A percentile compares a stretch with the other conserved stretches of the same genome.
Conservation (phyloP, 2,329 filamentous ascomycete species). For the Xylariaceae sp. region DNA sequence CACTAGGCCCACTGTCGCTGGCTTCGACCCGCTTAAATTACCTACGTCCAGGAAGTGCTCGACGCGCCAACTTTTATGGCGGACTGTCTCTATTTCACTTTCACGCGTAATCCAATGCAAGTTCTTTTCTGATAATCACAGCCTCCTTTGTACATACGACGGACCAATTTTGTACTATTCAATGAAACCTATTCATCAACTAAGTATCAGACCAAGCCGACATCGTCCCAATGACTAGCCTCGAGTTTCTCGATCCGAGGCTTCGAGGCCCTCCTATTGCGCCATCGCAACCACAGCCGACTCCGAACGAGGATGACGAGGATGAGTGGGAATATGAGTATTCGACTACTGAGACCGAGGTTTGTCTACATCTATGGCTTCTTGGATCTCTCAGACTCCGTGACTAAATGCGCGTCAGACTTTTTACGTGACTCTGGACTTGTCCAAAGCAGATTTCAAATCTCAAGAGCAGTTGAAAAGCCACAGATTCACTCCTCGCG, state of each 20-base stretch:
- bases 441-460: slow-evolving; percentile 56
- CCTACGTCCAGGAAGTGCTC: neutral
- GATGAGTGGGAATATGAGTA: slow-evolving; percentile 65
- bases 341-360: slow-evolving; percentile 58
- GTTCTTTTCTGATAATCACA: neutral
- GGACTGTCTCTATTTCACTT: neutral
- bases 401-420: slow-evolving; percentile 40
- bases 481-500: slow-evolving; percentile 32
- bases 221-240: slow-evolving; percentile 28
- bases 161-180: slow-evolving; percentile 4
- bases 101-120: neutral
- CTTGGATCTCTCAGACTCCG: neutral
- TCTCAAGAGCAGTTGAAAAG: slow-evolving; percentile 37
- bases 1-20: neutral
- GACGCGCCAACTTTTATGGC: neutral
- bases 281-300: slow-evolving; percentile 1
- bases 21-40: neutral
- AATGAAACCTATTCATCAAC: slow-evolving; percentile 20
- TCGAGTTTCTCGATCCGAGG: slow-evolving; percentile 15
- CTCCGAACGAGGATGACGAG: slow-evolving; percentile 43
- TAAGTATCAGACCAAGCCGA: slow-evolving; percentile 16
- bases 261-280: slow-evolving; percentile 14
- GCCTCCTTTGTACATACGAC: neutral
- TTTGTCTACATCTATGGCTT: slow-evolving; percentile 23
- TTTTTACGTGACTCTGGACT: slow-evolving; percentile 59